Percentiles rank a stretch among this genome's conserved stretches.
Conservation (phyloP, 2,329 filamentous ascomycete genomes). For the Cryphonectria parasitica region DNA sequence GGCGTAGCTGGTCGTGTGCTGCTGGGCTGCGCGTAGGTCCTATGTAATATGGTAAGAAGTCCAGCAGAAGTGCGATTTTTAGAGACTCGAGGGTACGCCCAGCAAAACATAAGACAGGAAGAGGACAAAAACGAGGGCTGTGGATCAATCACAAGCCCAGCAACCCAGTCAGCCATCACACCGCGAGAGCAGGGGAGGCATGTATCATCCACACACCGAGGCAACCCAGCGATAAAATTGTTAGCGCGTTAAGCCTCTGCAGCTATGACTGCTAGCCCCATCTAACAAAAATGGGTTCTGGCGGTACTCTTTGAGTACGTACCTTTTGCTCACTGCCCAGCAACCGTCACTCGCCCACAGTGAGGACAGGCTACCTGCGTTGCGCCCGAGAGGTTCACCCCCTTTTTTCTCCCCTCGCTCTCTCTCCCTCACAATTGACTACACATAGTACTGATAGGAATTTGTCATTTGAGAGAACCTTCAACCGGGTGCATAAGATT, state of each 20-base stretch:
- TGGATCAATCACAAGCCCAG: not conserved
- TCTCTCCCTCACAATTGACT: not conserved
- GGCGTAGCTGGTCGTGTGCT: constrained; percentile 4
- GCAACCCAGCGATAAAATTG: constrained; percentile 4
- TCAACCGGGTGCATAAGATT: not conserved
- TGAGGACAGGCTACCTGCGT: not conserved
- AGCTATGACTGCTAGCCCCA: not conserved
- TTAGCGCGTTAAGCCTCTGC: constrained; percentile 10
- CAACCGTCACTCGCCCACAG: not conserved
- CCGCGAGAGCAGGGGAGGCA: not conserved
- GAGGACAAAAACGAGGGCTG: not conserved
- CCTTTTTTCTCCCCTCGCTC: not conserved
- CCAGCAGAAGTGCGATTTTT: constrained; percentile 1
- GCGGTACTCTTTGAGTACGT: not conserved
- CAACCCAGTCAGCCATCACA: not conserved
- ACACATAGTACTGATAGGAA: not conserved
- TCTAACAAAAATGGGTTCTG: constrained; percentile 1
- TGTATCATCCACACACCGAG: not conserved
- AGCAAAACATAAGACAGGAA: not conserved
- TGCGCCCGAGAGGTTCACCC: not conserved
- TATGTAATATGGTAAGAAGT: not conserved
- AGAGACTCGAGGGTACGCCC: not conserved
- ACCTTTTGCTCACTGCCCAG: not conserved
- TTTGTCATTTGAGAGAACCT: not conserved
- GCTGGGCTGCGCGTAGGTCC: not conserved